Conservation (phyloP, 1,284 basidiomycete species). For the Puccinia hordei region DNA sequence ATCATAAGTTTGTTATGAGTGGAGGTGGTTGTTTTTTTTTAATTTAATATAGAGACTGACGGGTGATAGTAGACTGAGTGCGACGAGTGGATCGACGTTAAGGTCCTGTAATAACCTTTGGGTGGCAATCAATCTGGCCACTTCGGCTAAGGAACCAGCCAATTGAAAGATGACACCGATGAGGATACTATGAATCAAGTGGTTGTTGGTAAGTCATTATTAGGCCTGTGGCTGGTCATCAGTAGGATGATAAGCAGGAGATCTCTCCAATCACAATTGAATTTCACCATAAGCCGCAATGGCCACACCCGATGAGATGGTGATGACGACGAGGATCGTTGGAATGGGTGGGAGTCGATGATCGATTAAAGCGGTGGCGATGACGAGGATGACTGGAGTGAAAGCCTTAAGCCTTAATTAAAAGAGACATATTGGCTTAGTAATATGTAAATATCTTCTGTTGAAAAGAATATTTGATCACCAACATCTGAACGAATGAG, state of each 20-base stretch:
- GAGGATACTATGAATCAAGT: conserved; percentile 9
- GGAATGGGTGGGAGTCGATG: conserved; percentile 20
- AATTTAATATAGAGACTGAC: too few species aligned
- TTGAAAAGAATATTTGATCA: too few species aligned
- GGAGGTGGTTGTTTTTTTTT: not conserved
- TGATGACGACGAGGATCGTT: conserved; percentile 7
- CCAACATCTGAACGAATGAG: conserved; percentile 46
- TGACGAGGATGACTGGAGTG: conserved; percentile 41
- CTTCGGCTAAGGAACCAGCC: conserved; percentile 37
- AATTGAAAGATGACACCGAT: conserved; percentile 30
- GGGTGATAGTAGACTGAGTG: conserved; percentile 31
- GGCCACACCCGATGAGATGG: conserved; percentile 42
- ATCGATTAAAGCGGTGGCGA: conserved; percentile 34
- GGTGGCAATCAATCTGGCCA: conserved; percentile 42
- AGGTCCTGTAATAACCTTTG: conserved; percentile 40
- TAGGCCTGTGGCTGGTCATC: too few species aligned
- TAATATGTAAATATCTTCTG: too few species aligned
- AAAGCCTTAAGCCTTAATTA: conserved; percentile 39
- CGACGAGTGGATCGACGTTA: conserved; percentile 39
- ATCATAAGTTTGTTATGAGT: not conserved
- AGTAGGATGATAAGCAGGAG: too few species aligned
- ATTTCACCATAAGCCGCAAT: conserved; percentile 47
- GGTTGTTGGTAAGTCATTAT: not conserved
- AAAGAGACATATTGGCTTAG: not conserved
- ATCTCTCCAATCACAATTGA: too few species aligned